Base-by-base conservation (phyloP, 805 yeast genomes). In the Zygosaccharomyces bisporus region DNA sequence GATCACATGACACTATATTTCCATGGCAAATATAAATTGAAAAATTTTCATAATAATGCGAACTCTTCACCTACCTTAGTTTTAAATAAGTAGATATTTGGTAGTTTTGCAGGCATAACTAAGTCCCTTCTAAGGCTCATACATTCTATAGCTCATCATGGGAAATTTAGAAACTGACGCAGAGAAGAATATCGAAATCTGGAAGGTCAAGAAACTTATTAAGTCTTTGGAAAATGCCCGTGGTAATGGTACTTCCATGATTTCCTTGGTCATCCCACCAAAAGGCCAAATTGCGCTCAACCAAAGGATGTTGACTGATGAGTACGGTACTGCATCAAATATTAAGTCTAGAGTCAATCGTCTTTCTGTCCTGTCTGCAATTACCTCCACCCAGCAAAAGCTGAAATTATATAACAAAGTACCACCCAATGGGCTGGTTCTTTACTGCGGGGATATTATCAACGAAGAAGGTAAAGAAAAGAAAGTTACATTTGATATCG, bases 211-310 rank as follows among this genome's bases (percentile, higher is more conserved):
- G 76, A 93, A 93, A 72, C 77, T 88, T 69, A 79, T 90, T 76
- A 86, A 86, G 70, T 79, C 84, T 49, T 77, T 93, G 57, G 93
- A 93, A 66, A 73, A 72, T 59, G 98, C 98, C 43, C 80, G 96
- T 68, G 99, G 99, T 68, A 93, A 91, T 67, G 99, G 99, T 69
- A 93, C 99, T 37, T 93, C 99, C 18, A 93, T 93, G 98, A 93
- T 93, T 64, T 89, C 97, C 20, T 75, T 93, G 65, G 86, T 93
- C 58, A 87, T 90, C 53, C 96, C 99, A 34, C 99, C 99, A 58
- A 83, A 80, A 66, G 91, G 95, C 47, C 99, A 93, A 71, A 84
- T 93, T 60, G 76, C 98, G 9, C 77, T 87, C 60, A 78, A 77
- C 46, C 89, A 83, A 63, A 90, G 86, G 70, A 85, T 87, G 90